Conservation (phyloP, 2,329 filamentous ascomycete genomes). For the Capronia coronata region DNA sequence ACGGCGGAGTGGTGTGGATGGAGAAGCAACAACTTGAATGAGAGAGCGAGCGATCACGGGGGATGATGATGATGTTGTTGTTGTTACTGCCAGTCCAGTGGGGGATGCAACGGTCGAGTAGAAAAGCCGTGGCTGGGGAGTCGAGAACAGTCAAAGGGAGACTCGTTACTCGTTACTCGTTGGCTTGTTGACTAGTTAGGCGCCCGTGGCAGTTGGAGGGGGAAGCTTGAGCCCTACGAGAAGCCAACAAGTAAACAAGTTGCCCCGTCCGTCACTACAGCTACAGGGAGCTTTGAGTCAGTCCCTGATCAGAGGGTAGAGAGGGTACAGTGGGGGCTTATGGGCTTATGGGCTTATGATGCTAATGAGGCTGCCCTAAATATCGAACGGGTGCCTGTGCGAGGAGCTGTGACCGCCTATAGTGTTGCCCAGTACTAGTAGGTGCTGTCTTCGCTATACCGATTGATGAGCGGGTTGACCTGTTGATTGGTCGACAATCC, state of each 20-base stretch:
- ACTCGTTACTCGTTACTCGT: too few relatives aligned
- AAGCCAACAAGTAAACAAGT: constrained; percentile 11
- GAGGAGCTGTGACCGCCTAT: too few relatives aligned
- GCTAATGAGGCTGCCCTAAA: too few relatives aligned
- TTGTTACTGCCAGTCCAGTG: too few relatives aligned
- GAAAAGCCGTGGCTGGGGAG: constrained; percentile 20
- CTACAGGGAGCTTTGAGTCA: neutral
- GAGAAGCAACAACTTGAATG: constrained; percentile 5
- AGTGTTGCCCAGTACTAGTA: too few relatives aligned
- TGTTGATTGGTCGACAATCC: neutral
- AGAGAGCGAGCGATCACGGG: constrained; percentile 1
- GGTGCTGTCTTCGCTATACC: too few relatives aligned
- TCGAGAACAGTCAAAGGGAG: too few relatives aligned
- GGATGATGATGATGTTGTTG: too few relatives aligned
- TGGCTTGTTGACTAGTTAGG: neutral
- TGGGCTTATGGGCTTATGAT: too few relatives aligned
- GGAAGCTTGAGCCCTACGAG: neutral
- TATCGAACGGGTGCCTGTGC: too few relatives aligned
- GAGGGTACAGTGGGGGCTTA: too few relatives aligned
- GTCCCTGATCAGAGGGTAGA: too few relatives aligned
- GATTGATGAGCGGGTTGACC: neutral
- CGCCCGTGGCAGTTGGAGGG: neutral
- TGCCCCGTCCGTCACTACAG: constrained; percentile 3
- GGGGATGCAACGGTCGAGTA: constrained; percentile 11
- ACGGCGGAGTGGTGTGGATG: constrained; percentile 6